A percentile compares a stretch with the other conserved stretches of the same genome.
These are phyloP conservation scores for Fraxinus xanthoxyloides DNA, from an alignment of 305 asterid genomes.

Conservation along the genomic window DNA sequence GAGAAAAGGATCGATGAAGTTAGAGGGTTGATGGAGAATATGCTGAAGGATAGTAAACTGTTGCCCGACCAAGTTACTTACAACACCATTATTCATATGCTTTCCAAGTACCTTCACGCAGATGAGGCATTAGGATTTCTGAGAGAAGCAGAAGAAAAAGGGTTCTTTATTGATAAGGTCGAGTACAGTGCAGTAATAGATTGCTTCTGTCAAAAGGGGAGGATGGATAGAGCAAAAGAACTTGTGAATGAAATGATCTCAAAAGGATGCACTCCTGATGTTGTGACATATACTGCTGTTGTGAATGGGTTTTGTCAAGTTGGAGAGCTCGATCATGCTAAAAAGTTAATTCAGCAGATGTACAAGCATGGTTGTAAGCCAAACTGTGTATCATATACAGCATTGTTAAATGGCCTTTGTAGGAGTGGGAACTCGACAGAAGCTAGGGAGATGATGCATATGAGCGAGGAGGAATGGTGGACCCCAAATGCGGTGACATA, in stretches of 20 bases:
- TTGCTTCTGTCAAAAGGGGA: slow-evolving; percentile 68
- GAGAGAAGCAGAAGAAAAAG: slow-evolving; percentile 70
- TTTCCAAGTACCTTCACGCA: slow-evolving; percentile 71
- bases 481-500: slow-evolving; percentile 73
- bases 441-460: slow-evolving; percentile 81
- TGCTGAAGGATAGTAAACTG: slow-evolving; percentile 55
- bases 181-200: slow-evolving; percentile 72
- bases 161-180: slow-evolving; percentile 66
- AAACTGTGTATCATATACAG: slow-evolving; percentile 76
- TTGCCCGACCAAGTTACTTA: slow-evolving; percentile 73
- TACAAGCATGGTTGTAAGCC: slow-evolving; percentile 80
- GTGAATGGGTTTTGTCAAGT: slow-evolving; percentile 63
- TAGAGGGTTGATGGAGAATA: slow-evolving; percentile 63
- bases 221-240: slow-evolving; percentile 64
- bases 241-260: slow-evolving; percentile 71
- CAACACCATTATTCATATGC: slow-evolving; percentile 66
- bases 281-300: slow-evolving; percentile 86
- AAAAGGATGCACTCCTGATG: slow-evolving; percentile 82
- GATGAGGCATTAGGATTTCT: slow-evolving; percentile 71
- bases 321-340: slow-evolving; percentile 73
- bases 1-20: slow-evolving; percentile 58
- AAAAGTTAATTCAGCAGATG: slow-evolving; percentile 75
- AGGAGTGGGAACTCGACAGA: slow-evolving; percentile 60
- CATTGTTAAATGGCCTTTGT: slow-evolving; percentile 78
- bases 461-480: slow-evolving; percentile 84